Base-by-base conservation (phyloP, 192 early-diverging fungal genomes). In the Coemansia erecta region DNA sequence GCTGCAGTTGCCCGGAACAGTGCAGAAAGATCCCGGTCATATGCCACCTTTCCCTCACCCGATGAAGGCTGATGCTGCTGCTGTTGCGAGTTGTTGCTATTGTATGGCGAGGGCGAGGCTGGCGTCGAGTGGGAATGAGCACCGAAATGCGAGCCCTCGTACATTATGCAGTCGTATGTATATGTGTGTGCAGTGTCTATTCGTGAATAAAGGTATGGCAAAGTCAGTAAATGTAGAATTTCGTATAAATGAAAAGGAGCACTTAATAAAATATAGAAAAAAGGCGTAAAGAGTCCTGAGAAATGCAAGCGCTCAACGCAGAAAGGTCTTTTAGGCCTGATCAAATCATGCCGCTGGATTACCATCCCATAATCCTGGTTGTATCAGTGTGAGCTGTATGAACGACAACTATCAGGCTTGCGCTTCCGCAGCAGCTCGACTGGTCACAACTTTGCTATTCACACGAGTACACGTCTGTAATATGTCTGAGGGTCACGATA, bases 1-100 rank as follows among this genome's bases (percentile, higher is more conserved):
- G 75, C 75, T 10, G 75, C 75, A 1, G 75, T 68, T 19, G 75
- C 65, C 44, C 75, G 61, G 31, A 78, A 78, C 56, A 78, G 51
- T 26, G 75, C 43, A 4, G 69, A 69, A 18, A 78, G 37, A 22
- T 78, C 75, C 24, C 55, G 64, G 70, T 78, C 75, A 22, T 64
- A 66, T 8, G 66, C 18, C 5, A 61, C 17, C 42, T 66, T 65
- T 15, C 56, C 61, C 4, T 78, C 75, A 22, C 5, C 49, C 13
- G 58, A 44, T 40, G 53, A 62, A 13, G 64, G 14, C n/a, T n/a
- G n/a, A n/a, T n/a, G 45, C 21, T 17, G 21, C 8, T 3, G 17
- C 17, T 44, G 17, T 13, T 44, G 42, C 8, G 12, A 44, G 17
- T 44, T 18, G 13, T 19, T 63, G 40, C 23, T 53, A 19, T 17